Evolutionary conservation across 2,329 filamentous ascomycete genomes (phyloP).

Genomic region (Fusarium tricinctum): DNA sequence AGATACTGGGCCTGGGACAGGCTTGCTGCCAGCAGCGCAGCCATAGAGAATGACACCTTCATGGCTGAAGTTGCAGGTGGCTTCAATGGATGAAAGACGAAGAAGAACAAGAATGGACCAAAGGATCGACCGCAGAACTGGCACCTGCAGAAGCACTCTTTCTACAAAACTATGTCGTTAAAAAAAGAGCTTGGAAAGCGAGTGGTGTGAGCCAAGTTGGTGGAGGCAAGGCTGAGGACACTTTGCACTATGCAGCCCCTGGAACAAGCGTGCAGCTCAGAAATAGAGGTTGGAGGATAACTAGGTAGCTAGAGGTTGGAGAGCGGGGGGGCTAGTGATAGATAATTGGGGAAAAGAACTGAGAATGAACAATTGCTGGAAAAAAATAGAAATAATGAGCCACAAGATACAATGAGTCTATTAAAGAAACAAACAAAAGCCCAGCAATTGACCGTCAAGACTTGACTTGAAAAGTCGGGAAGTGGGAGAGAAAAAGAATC

Average conservation of each 20-base stretch:
- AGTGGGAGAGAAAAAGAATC: constrained; percentile 14
- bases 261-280: constrained; percentile 28
- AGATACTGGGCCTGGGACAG: constrained; percentile 74
- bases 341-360: neutral
- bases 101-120: constrained; percentile 23
- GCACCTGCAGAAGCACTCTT: constrained; percentile 23
- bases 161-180: constrained; percentile 18
- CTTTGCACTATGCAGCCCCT: constrained; percentile 48
- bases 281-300: neutral
- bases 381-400: neutral
- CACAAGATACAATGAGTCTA: neutral
- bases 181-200: constrained; percentile 13
- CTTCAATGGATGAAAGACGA: constrained; percentile 24
- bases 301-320: constrained; percentile 16
- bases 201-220: constrained; percentile 35
- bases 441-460: neutral
- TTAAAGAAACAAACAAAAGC: neutral
- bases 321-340: constrained; percentile 13
- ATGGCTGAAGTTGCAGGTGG: constrained; percentile 54
- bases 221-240: constrained; percentile 50
- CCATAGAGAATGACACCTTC: constrained; percentile 59
- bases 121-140: constrained; percentile 19
- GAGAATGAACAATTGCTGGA: neutral
- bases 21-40: constrained; percentile 61
- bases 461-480: neutral